These are phyloP conservation scores for Glomus cerebriforme DNA, from an alignment of 192 early-diverging fungal species.

Conservation along the genomic window DNA sequence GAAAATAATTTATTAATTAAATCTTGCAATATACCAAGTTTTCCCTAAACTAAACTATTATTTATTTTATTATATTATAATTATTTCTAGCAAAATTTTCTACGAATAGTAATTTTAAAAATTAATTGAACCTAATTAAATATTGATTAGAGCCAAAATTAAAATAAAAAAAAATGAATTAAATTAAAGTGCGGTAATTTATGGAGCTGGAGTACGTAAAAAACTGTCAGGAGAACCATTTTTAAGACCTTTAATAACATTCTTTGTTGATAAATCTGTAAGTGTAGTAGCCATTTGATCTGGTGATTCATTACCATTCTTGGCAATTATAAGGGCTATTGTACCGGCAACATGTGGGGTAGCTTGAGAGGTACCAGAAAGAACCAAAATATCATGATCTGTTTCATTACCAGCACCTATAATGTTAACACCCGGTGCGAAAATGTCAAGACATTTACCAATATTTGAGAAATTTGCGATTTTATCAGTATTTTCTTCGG, in stretches of 20 bases:
- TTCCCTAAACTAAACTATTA: too few relatives aligned
- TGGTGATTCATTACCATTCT: neutral
- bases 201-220: neutral
- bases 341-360: conserved; percentile 87
- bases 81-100: too few relatives aligned
- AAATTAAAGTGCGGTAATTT: too few relatives aligned
- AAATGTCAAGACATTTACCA: conserved; percentile 93
- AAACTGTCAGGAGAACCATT: neutral
- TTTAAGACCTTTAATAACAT: neutral
- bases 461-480: conserved; percentile 80
- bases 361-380: conserved; percentile 91
- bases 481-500: conserved; percentile 69
- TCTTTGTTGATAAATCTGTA: neutral
- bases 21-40: too few relatives aligned
- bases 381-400: conserved; percentile 71
- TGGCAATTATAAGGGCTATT: conserved; percentile 54
- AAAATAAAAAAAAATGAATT: too few relatives aligned
- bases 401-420: conserved; percentile 58
- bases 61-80: too few relatives aligned
- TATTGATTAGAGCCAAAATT: too few relatives aligned
- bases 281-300: neutral
- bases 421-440: conserved; percentile 82
- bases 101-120: too few relatives aligned
- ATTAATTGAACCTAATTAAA: too few relatives aligned
- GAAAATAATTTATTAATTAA: too few relatives aligned